phyloP scores from a whole-genome alignment of 768 basidiomycete species.

The Tricholoma bakamatsutake region DNA sequence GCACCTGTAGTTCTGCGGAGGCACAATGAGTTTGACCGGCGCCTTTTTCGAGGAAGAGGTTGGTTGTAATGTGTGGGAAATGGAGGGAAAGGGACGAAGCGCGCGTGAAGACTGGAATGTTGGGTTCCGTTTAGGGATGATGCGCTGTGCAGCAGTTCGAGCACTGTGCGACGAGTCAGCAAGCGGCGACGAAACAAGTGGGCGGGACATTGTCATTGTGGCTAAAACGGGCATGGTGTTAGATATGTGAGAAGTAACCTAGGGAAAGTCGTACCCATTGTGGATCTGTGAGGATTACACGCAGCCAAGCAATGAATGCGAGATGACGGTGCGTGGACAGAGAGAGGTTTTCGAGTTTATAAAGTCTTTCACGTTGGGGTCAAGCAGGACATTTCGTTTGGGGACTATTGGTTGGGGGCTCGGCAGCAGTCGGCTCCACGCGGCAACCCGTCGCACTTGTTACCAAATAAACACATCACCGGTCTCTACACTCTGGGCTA shows the following conservation, averaged over 20 bases:
- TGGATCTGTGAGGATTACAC: constrained; percentile 5
- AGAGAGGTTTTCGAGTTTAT: constrained; percentile 23
- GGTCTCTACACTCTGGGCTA: too few relatives aligned
- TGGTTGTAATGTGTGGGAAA: constrained; percentile 39
- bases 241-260: neutral
- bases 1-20: constrained; percentile 63
- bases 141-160: constrained; percentile 24
- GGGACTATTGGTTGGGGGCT: constrained; percentile 15
- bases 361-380: constrained; percentile 18
- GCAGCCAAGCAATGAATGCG: neutral
- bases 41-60: constrained; percentile 30
- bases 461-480: neutral
- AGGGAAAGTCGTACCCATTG: constrained; percentile 39
- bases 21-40: constrained; percentile 72
- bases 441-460: neutral
- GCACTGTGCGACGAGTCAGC: constrained; percentile 34
- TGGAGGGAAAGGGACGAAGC: constrained; percentile 70
- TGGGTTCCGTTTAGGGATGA: constrained; percentile 37
- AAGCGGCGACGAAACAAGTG: constrained; percentile 58
- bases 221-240: constrained; percentile 20
- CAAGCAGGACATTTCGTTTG: constrained; percentile 11
- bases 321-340: constrained; percentile 3
- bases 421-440: constrained; percentile 12
- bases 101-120: constrained; percentile 70
- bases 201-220: constrained; percentile 42